phyloP scores from a whole-genome alignment of 2,329 filamentous ascomycete species.

The Penicillium concentricum region DNA sequence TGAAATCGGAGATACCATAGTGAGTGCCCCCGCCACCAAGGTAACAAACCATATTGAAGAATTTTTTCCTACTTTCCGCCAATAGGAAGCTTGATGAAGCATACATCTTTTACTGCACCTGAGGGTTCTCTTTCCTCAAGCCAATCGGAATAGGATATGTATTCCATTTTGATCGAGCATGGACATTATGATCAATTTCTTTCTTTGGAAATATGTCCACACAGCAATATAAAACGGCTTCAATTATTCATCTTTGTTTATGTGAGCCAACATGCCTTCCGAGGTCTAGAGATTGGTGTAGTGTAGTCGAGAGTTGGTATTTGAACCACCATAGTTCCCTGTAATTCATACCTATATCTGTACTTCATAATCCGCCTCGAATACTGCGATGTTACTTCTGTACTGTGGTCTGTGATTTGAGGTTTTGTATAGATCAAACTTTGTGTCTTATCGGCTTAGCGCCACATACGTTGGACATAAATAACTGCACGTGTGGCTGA shows the following conservation, averaged over 20 bases:
- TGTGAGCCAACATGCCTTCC: not conserved
- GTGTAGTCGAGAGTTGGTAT: not conserved
- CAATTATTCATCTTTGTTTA: not conserved
- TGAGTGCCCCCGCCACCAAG: not conserved
- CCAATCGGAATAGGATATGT: not conserved
- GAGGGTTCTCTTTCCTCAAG: not conserved
- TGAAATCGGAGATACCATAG: not conserved
- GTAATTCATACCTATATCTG: no score
- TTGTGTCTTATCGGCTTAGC: not conserved
- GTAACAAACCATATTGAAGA: no score
- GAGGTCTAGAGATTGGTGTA: not conserved
- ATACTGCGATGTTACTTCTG: not conserved
- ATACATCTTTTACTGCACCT: not conserved
- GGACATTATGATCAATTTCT: no score
- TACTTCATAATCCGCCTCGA: not conserved
- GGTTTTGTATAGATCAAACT: not conserved
- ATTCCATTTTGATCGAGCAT: not conserved
- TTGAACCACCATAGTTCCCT: not conserved
- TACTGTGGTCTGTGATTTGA: not conserved
- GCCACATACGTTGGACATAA: not conserved
- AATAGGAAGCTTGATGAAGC: no score
- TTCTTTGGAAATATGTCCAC: not conserved
- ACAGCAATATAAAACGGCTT: not conserved
- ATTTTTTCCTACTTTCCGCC: no score
- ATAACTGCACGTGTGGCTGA: not conserved